Percentiles rank a stretch among this genome's conserved stretches.
Evolutionary conservation across 805 yeast genomes (phyloP).

Genomic region (Tetrapisispora namnaoensis): DNA sequence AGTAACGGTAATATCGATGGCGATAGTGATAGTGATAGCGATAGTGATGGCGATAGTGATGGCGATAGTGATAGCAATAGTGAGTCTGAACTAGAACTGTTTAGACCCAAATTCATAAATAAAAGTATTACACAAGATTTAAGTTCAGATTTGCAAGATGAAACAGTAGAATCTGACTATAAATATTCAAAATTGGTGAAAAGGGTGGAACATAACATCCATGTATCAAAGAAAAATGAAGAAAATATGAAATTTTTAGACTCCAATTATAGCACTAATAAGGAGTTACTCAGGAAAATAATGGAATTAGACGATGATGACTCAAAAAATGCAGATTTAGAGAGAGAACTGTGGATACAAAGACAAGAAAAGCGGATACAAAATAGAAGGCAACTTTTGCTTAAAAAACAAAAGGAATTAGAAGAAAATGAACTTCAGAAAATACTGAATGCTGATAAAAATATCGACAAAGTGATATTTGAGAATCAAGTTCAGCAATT

Average conservation of each 20-base stretch:
- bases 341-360: constrained; percentile 15
- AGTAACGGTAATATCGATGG: not conserved
- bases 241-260: constrained; percentile 5
- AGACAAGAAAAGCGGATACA: constrained; percentile 16
- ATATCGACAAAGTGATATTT: not conserved
- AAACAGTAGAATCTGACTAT: not conserved
- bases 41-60: constrained; percentile 3
- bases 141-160: not conserved
- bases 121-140: not conserved
- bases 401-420: constrained; percentile 19
- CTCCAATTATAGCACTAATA: constrained; percentile 18
- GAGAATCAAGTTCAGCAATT: not conserved
- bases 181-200: constrained; percentile 4
- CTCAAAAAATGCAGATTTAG: constrained; percentile 15
- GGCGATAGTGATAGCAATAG: constrained; percentile 9
- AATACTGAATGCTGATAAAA: constrained; percentile 1
- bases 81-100: constrained; percentile 15
- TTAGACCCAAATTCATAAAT: constrained; percentile 22
- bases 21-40: constrained; percentile 2
- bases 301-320: constrained; percentile 23
- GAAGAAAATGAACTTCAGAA: constrained; percentile 21
- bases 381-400: constrained; percentile 13
- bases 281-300: constrained; percentile 15
- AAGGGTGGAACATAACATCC: constrained; percentile 11
- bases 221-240: constrained; percentile 6